These are phyloP conservation scores for Cicer chorassanicum DNA, from an alignment of 306 rosid species.

Conservation along the genomic window DNA sequence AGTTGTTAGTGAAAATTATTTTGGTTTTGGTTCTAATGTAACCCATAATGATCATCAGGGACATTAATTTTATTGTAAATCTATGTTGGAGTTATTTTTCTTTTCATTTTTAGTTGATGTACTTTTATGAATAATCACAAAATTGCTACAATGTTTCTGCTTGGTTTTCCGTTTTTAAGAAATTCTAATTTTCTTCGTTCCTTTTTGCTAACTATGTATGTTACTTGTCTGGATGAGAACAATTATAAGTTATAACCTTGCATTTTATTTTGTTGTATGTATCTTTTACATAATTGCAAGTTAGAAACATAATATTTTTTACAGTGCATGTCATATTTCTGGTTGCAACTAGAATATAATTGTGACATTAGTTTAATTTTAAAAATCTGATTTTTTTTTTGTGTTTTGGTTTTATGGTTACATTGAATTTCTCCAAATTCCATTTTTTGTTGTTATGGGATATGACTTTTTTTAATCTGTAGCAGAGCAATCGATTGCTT, in stretches of 20 bases:
- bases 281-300: background rate
- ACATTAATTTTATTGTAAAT: slow-evolving; percentile 17
- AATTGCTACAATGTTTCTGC: background rate
- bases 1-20: slow-evolving; percentile 16
- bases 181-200: background rate
- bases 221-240: background rate
- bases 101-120: background rate
- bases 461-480: too few species aligned
- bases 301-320: too few species aligned
- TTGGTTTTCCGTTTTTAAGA: background rate
- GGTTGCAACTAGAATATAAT: too few species aligned
- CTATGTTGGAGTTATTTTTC: background rate
- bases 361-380: too few species aligned
- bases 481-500: too few species aligned
- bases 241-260: background rate
- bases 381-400: too few species aligned
- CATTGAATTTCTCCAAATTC: too few species aligned
- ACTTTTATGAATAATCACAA: background rate
- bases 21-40: slow-evolving; percentile 11
- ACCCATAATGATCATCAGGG: background rate
- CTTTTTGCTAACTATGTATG: background rate
- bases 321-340: too few species aligned
- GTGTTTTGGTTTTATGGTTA: too few species aligned
- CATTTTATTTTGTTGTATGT: background rate
- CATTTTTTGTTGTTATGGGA: too few species aligned